These are phyloP conservation scores for Neoboletus subvelutipes DNA, from an alignment of 768 basidiomycete species.

Conservation along the genomic window DNA sequence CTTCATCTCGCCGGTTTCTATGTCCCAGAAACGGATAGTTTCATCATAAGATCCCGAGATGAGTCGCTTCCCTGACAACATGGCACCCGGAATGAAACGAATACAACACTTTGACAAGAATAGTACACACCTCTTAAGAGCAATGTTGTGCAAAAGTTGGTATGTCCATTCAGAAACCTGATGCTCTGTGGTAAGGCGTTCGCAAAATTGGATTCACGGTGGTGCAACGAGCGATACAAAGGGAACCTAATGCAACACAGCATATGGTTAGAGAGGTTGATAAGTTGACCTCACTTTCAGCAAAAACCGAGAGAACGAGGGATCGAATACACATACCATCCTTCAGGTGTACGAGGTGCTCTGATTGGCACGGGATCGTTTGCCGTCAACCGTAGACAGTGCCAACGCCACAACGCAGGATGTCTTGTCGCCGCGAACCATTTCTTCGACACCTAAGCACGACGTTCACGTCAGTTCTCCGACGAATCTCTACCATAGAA, in stretches of 20 bases:
- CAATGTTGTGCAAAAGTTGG: conserved; percentile 84
- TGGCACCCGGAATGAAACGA: not conserved
- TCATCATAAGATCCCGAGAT: conserved; percentile 93
- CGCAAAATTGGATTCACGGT: conserved; percentile 83
- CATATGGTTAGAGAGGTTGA: not conserved
- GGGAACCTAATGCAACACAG: conserved; percentile 44
- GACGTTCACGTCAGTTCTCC: not conserved
- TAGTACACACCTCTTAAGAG: conserved; percentile 50
- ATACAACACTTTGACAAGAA: not conserved
- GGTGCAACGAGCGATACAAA: conserved; percentile 77
- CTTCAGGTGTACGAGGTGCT: conserved; percentile 60
- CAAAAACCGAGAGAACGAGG: not conserved
- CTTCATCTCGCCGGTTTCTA: conserved; percentile 63
- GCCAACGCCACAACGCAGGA: conserved; percentile 74
- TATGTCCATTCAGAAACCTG: conserved; percentile 79
- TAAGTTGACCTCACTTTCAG: not conserved
- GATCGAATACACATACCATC: conserved; percentile 54
- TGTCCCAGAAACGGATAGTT: conserved; percentile 91
- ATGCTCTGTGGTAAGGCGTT: conserved; percentile 73
- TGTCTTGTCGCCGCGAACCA: conserved; percentile 45
- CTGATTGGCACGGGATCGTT: conserved; percentile 69
- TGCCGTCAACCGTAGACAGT: conserved; percentile 70
- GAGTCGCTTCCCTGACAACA: conserved; percentile 58
- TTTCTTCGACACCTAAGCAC: conserved; percentile 41
- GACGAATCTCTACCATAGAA: not conserved